Evolutionary conservation across 306 rosid species (phyloP).

Genomic region (Erythrophleum fordii): DNA sequence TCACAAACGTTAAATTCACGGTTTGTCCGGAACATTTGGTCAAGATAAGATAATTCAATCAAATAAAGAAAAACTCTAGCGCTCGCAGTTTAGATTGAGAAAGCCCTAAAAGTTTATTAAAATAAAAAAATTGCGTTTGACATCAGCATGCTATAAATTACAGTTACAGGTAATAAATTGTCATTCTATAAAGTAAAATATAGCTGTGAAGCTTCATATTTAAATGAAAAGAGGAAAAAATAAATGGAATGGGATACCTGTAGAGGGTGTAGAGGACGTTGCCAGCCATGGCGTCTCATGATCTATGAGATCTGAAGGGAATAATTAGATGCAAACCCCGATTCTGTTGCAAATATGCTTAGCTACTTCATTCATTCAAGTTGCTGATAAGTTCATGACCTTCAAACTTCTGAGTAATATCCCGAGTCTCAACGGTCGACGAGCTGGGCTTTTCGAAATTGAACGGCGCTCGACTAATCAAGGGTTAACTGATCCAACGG

Average conservation of each 20-base stretch:
- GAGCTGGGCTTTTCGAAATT: constrained; percentile 39
- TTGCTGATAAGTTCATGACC: not conserved
- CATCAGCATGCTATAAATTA: not conserved
- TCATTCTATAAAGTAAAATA: not conserved
- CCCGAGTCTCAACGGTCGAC: constrained; percentile 45
- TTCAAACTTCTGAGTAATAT: not conserved
- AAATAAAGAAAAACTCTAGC: not conserved
- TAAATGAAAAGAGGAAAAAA: not conserved
- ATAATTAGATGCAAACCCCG: not conserved
- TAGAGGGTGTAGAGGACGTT: constrained; percentile 87
- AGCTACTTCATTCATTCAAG: not conserved
- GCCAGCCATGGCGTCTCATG: constrained; percentile 97
- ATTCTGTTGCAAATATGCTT: not conserved
- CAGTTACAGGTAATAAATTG: not conserved
- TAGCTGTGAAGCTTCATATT: not conserved
- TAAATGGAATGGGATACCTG: constrained; percentile 54
- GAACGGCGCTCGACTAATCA: constrained; percentile 40
- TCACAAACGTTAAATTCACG: not conserved
- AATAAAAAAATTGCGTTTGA: not conserved
- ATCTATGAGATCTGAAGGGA: constrained; percentile 11
- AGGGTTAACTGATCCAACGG: constrained; percentile 43
- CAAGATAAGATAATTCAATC: not conserved
- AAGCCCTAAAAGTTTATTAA: not conserved
- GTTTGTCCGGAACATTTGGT: not conserved
- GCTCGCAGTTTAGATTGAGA: not conserved